Percentiles rank a stretch among this genome's conserved stretches.
These are phyloP conservation scores for Leishmania major DNA, from an alignment of 208 protist species.

Conservation along the genomic window DNA sequence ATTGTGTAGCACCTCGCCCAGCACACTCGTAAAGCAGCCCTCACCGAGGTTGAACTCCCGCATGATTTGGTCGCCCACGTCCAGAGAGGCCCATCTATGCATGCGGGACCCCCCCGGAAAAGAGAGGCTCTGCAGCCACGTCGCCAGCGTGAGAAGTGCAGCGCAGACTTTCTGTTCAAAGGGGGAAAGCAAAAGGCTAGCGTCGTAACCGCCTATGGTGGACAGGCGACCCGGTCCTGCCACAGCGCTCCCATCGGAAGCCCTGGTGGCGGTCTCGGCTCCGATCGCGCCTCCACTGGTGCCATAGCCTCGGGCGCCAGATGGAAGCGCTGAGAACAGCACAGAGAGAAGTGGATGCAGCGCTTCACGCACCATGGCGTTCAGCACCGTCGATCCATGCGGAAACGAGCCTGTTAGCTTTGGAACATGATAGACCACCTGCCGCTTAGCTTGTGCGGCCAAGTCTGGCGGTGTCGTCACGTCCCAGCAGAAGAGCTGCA, in stretches of 20 bases:
- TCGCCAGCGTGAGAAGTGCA: constrained; percentile 16
- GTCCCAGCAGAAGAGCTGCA: constrained; percentile 31
- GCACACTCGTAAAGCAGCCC: constrained; percentile 13
- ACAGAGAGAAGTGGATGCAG: constrained; percentile 20
- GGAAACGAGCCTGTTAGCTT: not conserved
- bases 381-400: constrained; percentile 11
- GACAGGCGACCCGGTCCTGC: not conserved
- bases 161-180: constrained; percentile 14
- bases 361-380: constrained; percentile 8
- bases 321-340: constrained; percentile 1
- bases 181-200: not conserved
- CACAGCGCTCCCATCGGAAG: not conserved
- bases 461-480: constrained; percentile 3
- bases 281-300: not conserved
- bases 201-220: not conserved
- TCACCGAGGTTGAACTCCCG: constrained; percentile 19
- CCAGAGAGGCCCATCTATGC: constrained; percentile 19
- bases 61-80: constrained; percentile 31
- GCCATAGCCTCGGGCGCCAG: not conserved
- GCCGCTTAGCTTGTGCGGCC: not conserved
- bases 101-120: constrained; percentile 20
- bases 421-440: constrained; percentile 13
- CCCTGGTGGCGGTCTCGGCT: not conserved
- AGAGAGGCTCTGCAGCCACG: constrained; percentile 8
- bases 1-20: constrained; percentile 24